phyloP scores from a whole-genome alignment of 345 rosid genomes.

The Eucalyptus victrix region DNA sequence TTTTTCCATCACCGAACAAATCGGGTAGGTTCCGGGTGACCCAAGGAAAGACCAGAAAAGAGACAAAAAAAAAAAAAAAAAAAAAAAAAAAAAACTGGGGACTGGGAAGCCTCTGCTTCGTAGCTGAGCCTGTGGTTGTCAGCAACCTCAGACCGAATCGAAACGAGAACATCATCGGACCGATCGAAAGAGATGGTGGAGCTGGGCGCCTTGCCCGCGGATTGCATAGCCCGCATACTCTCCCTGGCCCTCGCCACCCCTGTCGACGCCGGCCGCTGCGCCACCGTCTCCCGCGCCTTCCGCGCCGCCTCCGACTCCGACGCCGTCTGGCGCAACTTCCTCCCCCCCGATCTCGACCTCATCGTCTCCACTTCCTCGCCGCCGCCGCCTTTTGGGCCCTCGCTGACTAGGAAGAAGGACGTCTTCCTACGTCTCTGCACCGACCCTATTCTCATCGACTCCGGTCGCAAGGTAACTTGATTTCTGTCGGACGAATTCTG shows the following conservation, averaged over 20 bases:
- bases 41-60: no score
- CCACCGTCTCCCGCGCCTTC: conserved; percentile 20
- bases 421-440: conserved; percentile 28
- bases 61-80: no score
- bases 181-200: neutral
- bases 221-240: conserved; percentile 19
- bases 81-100: no score
- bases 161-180: neutral
- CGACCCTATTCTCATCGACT: conserved; percentile 14
- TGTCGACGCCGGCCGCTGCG: conserved; percentile 14
- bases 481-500: neutral
- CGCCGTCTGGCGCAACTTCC: conserved; percentile 32
- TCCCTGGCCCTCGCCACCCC: conserved; percentile 14
- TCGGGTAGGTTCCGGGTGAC: no score
- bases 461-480: conserved; percentile 32
- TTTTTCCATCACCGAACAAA: no score
- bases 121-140: no score
- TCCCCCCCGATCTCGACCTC: conserved; percentile 21
- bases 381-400: neutral
- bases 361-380: conserved; percentile 2
- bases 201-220: conserved; percentile 13
- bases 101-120: no score
- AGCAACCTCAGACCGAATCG: neutral
- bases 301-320: conserved; percentile 26
- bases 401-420: conserved; percentile 20